Evolutionary conservation across 2,329 filamentous ascomycete species (phyloP), one percentile per base, ranked within the genome.

Genomic region (Dactylellina drechsleri): DNA sequence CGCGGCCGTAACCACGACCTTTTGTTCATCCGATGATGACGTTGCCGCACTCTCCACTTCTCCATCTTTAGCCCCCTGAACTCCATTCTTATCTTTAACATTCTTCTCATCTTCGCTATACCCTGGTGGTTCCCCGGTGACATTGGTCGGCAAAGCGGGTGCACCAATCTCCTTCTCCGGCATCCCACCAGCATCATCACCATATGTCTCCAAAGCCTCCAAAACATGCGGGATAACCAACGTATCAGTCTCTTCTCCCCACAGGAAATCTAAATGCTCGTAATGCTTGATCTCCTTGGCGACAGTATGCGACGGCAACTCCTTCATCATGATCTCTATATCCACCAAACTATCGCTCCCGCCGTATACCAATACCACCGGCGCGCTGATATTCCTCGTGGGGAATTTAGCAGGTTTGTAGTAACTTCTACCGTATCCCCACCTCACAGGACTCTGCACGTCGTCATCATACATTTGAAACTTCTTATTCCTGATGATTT

Each of bases 401-500:
- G 95, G 95, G 79, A 97, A 99, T 81, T 92, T 94, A 79, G 95
- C 93, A 4, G 97, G 93, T 81, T 97, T 97, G 83, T 96, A 97
- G 79, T 94, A 93, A 80, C 87, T 89, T 64, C 87, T 87, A 3
- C 89, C 89, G 20, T 87, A 87, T 43, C 93, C 84, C 61, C 73
- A 77, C 10, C 74, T 72, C 64, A 89, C 88, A 0, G 90, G 90
- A 28, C 90, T 90, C 68, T 93, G 91, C 0, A 95, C 87, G 79
- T 98, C 94, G 81, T 99, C 95, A 81, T 99, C 95, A 82, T 93
- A 98, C 92, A 99, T 97, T 82, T 99, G 95, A 82, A 99, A 98
- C 26, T 89, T 93, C 79, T 92, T 92, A 80, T 94, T 97, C 77
- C 95, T 90, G 79, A 99, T 99, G 81, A 99, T 97, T 81, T 99